Evolutionary conservation across 2,329 filamentous ascomycete species (phyloP), one percentile per base, ranked within the genome.

Genomic region (Daldinia eschscholtzii): DNA sequence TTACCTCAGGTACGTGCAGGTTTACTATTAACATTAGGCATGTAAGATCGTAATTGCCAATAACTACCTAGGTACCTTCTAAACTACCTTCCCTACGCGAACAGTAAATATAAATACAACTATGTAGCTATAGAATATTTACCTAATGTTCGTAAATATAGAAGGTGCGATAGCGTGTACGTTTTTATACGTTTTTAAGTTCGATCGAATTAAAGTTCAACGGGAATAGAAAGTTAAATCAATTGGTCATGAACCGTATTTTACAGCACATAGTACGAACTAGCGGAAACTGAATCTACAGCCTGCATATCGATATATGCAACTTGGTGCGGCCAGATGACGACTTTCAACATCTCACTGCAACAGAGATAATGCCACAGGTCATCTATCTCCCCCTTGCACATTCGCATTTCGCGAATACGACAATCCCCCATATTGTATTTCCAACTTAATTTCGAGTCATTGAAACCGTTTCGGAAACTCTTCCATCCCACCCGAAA

Each of bases 321-420:
- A 44, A 50, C 33, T 35, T 7, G 44, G 33, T 58, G 57, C 48
- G 58, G 58, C 52, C 48, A 57, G 60, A 67, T 67, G 67, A 64
- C 67, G 60, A 67, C 60, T 23, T 66, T 63, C 41, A 60, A 23
- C 20, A 63, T 60, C 33, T 64, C 20, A 23, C 20, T 23, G 20
- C 37, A 50, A 52, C 42, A 44, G 52, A 58, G 33, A 33, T 33
- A 35, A 53, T 18, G 18, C 30, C 33, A 55, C 52, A 18, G 30
- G 20, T 39, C 41, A 53, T 63, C 35, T 50, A 35, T 35, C 33
- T 2, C 64, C 52, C 39, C 41, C 52, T 50, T 55, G 53, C 46
- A 35, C 35, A 30, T 37, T 42, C 15, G 42, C 18, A 26, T 39
- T 39, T 12, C 3, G 46, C 35, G n/a, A 66, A 64, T 64, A 66